A percentile compares a stretch with the other conserved stretches of the same genome.
phyloP scores from a whole-genome alignment of 1,284 basidiomycete genomes.

The Somion occarium region DNA sequence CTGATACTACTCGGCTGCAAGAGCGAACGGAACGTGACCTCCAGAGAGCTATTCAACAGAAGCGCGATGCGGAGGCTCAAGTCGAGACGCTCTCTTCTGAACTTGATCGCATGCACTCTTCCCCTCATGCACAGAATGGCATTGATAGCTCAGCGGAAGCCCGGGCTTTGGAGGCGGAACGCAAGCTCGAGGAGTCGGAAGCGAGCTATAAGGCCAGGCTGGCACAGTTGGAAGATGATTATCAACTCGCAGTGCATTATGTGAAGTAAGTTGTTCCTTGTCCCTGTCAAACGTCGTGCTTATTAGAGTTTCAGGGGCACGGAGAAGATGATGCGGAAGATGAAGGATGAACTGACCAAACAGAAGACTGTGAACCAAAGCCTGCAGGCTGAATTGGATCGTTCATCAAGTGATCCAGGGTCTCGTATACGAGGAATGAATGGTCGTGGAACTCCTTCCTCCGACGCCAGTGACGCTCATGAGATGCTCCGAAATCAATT shows the following conservation, averaged over 20 bases:
- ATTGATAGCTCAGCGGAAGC: conserved; percentile 37
- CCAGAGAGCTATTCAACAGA: conserved; percentile 55
- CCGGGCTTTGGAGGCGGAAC: conserved; percentile 64
- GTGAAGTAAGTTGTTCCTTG: conserved; percentile 67
- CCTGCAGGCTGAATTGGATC: conserved; percentile 81
- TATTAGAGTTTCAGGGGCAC: conserved; percentile 68
- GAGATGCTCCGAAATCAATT: conserved; percentile 66
- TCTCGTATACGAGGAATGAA: conserved; percentile 60
- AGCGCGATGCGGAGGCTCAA: conserved; percentile 71
- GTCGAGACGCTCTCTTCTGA: conserved; percentile 59
- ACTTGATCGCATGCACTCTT: conserved; percentile 57
- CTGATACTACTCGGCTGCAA: conserved; percentile 66
- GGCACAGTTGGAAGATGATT: conserved; percentile 90
- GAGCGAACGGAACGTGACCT: conserved; percentile 74
- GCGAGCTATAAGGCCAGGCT: conserved; percentile 69
- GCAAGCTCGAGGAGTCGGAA: conserved; percentile 77
- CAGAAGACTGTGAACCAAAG: conserved; percentile 78
- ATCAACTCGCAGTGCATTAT: conserved; percentile 89
- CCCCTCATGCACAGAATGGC: conserved; percentile 31
- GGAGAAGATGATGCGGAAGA: conserved; percentile 97
- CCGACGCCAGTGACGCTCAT: conserved; percentile 53
- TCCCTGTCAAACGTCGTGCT: conserved; percentile 16
- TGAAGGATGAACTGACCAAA: conserved; percentile 92
- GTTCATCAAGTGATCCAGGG: conserved; percentile 57
- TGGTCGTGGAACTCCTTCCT: conserved; percentile 76